Base-by-base conservation (phyloP, 169 alveolate genomes). In the Cryptosporidium tyzzeri region DNA sequence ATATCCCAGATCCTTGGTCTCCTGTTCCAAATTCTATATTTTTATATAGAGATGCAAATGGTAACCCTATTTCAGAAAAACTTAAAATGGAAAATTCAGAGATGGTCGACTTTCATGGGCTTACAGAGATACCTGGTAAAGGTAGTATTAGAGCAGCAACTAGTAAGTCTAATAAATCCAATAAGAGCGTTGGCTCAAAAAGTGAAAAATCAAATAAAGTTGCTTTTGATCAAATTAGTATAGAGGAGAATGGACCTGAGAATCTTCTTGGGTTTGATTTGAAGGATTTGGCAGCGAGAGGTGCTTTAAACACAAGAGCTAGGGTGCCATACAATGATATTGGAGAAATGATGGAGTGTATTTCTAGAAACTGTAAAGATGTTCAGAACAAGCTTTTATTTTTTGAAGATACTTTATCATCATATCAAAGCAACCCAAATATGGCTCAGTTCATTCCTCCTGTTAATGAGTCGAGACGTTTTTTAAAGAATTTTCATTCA, bases 311-410 rank as follows among this genome's bases (percentile, higher is more conserved):
- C 35, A 26, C 65, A 29, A 80, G 67, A 65, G 89, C 48, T 41
- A 59, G 89, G 26, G 29, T 80, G 26, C 89, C 89, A 3, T 80
- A 62, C 53, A 80, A 80, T 48, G 80, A 80, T 16, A 80, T 80
- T 23, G 89, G 89, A 12, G 89, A 80, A 53, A 80, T 80, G 89
- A 59, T 80, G 73, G 89, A 80, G 29, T 61, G 89, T 41, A 80
- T 80, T 18, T 80, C 89, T 14, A 80, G 68, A 80, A 80, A 65
- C 70, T 80, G 89, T 26, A 59, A 80, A 65, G 89, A 80, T 80
- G 89, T 80, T 62, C 89, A 80, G 8, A 62, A 44, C 14, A 80
- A 50, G n/a, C 89, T 80, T 41, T 44, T 65, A 44, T 16, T 62
- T 59, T 59, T 80, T 41, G 89, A 80, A 62, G 75, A 80, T 39